Evolutionary conservation across 2,329 filamentous ascomycete species (phyloP).

Genomic region (Bipolaris cookei): DNA sequence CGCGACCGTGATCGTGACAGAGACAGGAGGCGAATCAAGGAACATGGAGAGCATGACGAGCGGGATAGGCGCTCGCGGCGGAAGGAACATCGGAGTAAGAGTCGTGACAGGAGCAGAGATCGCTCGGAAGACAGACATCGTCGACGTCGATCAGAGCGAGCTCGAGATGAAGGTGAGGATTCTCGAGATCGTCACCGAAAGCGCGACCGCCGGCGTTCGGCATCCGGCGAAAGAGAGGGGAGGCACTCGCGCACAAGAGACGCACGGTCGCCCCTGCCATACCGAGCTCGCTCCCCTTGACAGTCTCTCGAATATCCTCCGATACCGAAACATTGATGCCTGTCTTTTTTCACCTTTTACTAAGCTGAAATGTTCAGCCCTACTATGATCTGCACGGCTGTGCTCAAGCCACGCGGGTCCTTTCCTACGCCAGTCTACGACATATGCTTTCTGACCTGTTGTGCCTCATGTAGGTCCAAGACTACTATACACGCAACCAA

Average conservation of each 20-base stretch:
- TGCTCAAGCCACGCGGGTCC: too few relatives aligned
- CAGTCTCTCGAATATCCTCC: too few relatives aligned
- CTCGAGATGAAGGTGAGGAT: not conserved
- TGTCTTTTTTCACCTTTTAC: not conserved
- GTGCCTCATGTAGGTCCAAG: too few relatives aligned
- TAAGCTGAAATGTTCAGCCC: not conserved
- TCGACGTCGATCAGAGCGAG: not conserved
- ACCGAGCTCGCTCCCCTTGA: constrained; percentile 27
- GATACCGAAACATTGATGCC: not conserved
- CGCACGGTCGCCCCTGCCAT: constrained; percentile 26
- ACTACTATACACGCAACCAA: too few relatives aligned
- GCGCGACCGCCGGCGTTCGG: constrained; percentile 14
- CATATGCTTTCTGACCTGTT: not conserved
- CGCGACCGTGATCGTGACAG: constrained; percentile 27
- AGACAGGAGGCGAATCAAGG: constrained; percentile 32
- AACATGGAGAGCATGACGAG: constrained; percentile 19
- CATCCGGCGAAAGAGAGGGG: constrained; percentile 14
- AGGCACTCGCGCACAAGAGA: constrained; percentile 17
- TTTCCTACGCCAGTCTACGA: not conserved
- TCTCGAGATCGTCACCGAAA: constrained; percentile 14
- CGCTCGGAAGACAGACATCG: constrained; percentile 12
- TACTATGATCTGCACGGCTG: too few relatives aligned
- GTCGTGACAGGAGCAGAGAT: constrained; percentile 21
- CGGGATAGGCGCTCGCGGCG: constrained; percentile 20
- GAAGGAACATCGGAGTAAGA: constrained; percentile 21